Evolutionary conservation across 768 basidiomycete genomes (phyloP), one percentile per base, ranked within the genome.

Genomic region (Boletus pseudopeckii): DNA sequence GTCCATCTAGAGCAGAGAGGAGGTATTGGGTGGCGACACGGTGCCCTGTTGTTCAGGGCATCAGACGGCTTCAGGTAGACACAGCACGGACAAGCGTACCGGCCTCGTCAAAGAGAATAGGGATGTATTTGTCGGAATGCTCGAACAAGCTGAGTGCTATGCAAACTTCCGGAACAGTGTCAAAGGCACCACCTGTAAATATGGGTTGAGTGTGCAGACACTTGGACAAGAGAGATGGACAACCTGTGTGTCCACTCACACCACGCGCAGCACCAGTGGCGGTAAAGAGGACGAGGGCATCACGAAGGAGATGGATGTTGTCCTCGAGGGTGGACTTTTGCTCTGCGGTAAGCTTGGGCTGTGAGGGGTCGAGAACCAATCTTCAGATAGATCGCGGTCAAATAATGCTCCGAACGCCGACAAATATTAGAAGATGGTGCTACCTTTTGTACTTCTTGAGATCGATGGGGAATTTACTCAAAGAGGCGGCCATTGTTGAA

Each of bases 11-110:
- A 0, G 86, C 90, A 33, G 91, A 77, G 30, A 93, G 80, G 32
- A 94, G 77, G 69, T 93, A 94, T 65, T 94, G 92, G 0, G 90
- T 92, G 1, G 91, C 92, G 53, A 94, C 92, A 64, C 92, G 88
- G 64, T 93, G 92, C 32, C 92, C 92, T 88, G 53, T 41, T 20
- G 28, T 26, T 47, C 36, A 33, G 32, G 32, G n/a, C 22, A 41
- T 54, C 48, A 58, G 52, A 50, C 2, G 17, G 10, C 20, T 24
- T 32, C 24, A 22, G 39, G 45, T 7, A 14, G 37, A 42, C 13
- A 34, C 9, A 41, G 7, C 1, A 14, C 3, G 14, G 39, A 30
- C 14, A n/a, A 30, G 71, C 82, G 50, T 53, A 89, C 89, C 89
- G 38, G 89, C 89, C 68, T 92, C 89, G 60, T 92, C 88, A 56